Evolutionary conservation across 352 stramenopile species (phyloP).

Genomic region (Pythium insidiosum): DNA sequence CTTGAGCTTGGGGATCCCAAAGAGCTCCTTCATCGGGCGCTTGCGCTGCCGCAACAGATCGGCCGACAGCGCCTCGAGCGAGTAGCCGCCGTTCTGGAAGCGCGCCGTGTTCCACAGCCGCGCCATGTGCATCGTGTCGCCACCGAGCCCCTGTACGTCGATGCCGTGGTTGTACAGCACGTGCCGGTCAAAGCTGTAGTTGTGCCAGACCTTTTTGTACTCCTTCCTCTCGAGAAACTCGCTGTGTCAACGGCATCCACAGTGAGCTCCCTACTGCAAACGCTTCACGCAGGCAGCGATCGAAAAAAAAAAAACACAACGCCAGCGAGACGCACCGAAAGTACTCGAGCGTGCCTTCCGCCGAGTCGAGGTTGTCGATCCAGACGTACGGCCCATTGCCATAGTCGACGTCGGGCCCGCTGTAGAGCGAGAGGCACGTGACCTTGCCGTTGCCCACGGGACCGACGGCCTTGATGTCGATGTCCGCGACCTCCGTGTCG

Average conservation of each 20-base stretch:
- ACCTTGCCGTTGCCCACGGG: conserved; percentile 97
- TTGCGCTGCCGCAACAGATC: conserved; percentile 87
- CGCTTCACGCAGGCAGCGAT: not conserved
- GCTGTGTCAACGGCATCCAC: conserved; percentile 55
- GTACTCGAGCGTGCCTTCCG: conserved; percentile 75
- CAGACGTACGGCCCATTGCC: conserved; percentile 88
- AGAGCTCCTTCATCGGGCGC: conserved; percentile 96
- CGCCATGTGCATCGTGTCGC: conserved; percentile 99
- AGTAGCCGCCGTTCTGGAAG: conserved; percentile 89
- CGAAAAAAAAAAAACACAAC: not conserved
- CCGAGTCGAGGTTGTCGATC: conserved; percentile 91
- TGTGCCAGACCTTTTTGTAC: conserved; percentile 97
- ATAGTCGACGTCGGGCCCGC: conserved; percentile 94
- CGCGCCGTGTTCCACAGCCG: conserved; percentile 83
- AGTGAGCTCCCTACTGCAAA: not conserved
- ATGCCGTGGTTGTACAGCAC: conserved; percentile 97
- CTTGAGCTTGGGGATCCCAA: conserved; percentile 92
- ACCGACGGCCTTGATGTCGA: conserved; percentile 92
- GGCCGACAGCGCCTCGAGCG: conserved; percentile 90
- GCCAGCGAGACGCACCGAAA: conserved; percentile 45
- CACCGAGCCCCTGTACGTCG: conserved; percentile 86
- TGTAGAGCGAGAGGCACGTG: conserved; percentile 97
- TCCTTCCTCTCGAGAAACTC: conserved; percentile 89
- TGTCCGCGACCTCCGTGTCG: conserved; percentile 97
- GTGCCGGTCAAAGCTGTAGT: conserved; percentile 99